Evolutionary conservation across 2,329 filamentous ascomycete species (phyloP).

Genomic region (Gnomoniopsis smithogilvyi): DNA sequence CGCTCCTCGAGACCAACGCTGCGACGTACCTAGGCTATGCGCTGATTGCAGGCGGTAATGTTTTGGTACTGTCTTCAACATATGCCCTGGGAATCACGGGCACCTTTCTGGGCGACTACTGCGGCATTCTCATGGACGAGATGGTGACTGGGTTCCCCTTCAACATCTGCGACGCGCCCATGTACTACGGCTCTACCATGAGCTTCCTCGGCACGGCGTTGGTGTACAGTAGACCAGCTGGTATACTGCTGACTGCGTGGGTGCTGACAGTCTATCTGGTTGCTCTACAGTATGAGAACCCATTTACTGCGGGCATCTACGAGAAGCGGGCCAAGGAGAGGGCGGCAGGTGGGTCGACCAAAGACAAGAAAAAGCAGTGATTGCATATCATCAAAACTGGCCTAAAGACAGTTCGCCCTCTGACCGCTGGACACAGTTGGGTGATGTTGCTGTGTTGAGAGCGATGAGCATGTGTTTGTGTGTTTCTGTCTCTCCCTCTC

Average conservation of each 20-base stretch:
- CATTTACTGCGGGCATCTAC: constrained; percentile 92
- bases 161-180: constrained; percentile 84
- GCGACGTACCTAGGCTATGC: constrained; percentile 64
- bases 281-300: constrained; percentile 85
- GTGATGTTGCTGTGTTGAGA: neutral
- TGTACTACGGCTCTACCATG: constrained; percentile 94
- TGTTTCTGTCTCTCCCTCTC: too few relatives aligned
- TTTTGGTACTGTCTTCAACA: constrained; percentile 84
- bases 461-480: neutral
- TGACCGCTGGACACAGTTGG: neutral
- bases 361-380: constrained; percentile 52
- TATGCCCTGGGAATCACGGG: constrained; percentile 91
- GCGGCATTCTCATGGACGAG: constrained; percentile 94
- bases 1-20: constrained; percentile 60
- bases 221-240: constrained; percentile 83
- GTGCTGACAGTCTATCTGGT: constrained; percentile 77
- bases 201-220: constrained; percentile 88
- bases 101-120: constrained; percentile 97
- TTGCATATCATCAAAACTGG: neutral
- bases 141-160: constrained; percentile 96
- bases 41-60: constrained; percentile 73
- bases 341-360: constrained; percentile 29
- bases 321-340: constrained; percentile 71
- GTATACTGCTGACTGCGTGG: constrained; percentile 69
- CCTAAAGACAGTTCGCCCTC: neutral